Evolutionary conservation across 345 rosid genomes (phyloP).

Genomic region (Raphanus raphanistrum): DNA sequence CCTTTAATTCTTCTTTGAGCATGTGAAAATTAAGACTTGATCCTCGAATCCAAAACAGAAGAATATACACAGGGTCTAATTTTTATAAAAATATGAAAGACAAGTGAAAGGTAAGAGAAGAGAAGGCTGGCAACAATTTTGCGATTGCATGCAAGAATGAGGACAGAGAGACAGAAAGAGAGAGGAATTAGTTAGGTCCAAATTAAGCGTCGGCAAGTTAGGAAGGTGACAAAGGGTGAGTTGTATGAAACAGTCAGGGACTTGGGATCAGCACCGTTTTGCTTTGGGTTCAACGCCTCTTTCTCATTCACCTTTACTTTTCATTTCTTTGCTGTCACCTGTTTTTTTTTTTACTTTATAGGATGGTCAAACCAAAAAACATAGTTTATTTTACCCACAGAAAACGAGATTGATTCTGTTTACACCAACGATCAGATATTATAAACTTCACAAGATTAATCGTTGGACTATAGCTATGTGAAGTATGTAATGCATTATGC

Average conservation of each 20-base stretch:
- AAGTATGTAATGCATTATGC: not conserved
- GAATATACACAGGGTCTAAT: not conserved
- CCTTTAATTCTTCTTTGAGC: constrained; percentile 11
- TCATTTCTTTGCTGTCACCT: constrained; percentile 21
- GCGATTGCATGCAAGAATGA: not conserved
- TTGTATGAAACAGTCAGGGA: constrained; percentile 19
- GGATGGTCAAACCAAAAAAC: constrained; percentile 22
- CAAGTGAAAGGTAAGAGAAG: not conserved
- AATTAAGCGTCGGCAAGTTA: constrained; percentile 24
- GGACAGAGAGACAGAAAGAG: not conserved
- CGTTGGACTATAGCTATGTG: not conserved
- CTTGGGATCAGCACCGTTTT: constrained; percentile 37
- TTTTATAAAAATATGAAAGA: not conserved
- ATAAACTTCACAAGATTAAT: not conserved
- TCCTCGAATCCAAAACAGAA: not conserved
- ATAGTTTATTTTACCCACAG: not conserved
- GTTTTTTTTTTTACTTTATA: not conserved
- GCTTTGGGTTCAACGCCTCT: constrained; percentile 39
- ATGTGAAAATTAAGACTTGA: not conserved
- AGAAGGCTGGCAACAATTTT: constrained; percentile 8
- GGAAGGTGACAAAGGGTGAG: constrained; percentile 35
- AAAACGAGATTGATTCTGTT: constrained; percentile 9
- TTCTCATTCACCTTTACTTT: not conserved
- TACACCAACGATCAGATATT: not conserved
- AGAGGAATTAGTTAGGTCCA: constrained; percentile 36